Conservation (phyloP, 2,329 filamentous ascomycete genomes). For the Claviceps capensis region DNA sequence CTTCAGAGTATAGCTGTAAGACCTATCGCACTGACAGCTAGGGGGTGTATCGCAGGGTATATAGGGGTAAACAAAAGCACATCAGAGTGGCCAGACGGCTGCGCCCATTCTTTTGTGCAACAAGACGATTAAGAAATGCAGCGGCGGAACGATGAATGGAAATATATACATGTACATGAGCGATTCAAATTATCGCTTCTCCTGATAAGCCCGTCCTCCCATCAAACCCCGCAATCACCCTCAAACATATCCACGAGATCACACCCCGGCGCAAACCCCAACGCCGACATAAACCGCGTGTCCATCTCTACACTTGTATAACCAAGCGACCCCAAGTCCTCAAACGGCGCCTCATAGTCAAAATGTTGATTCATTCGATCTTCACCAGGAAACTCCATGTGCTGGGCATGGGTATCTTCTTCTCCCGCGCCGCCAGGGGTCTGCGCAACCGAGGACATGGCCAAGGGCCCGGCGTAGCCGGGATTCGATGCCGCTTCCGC, state of each 20-base stretch:
- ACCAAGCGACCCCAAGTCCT: slow-evolving; percentile 38
- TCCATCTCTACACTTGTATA: slow-evolving; percentile 38
- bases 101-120: no score
- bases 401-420: background rate
- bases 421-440: background rate
- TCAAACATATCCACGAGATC: slow-evolving; percentile 40
- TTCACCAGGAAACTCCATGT: background rate
- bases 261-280: slow-evolving; percentile 49
- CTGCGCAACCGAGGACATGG: background rate
- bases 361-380: slow-evolving; percentile 14
- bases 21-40: no score
- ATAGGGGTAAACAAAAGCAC: no score
- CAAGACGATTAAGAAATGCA: background rate
- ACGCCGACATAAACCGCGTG: slow-evolving; percentile 51
- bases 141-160: background rate
- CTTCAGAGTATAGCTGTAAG: no score
- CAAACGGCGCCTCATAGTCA: slow-evolving; percentile 38
- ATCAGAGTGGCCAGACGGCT: no score
- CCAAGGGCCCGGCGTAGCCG: background rate
- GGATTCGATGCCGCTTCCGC: background rate
- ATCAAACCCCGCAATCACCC: slow-evolving; percentile 23
- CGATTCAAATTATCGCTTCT: no score
- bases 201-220: background rate
- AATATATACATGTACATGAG: no score
- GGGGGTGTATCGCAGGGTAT: no score